These are phyloP conservation scores for Coemansia sp. DNA, from an alignment of 192 early-diverging fungal species.

Conservation along the genomic window DNA sequence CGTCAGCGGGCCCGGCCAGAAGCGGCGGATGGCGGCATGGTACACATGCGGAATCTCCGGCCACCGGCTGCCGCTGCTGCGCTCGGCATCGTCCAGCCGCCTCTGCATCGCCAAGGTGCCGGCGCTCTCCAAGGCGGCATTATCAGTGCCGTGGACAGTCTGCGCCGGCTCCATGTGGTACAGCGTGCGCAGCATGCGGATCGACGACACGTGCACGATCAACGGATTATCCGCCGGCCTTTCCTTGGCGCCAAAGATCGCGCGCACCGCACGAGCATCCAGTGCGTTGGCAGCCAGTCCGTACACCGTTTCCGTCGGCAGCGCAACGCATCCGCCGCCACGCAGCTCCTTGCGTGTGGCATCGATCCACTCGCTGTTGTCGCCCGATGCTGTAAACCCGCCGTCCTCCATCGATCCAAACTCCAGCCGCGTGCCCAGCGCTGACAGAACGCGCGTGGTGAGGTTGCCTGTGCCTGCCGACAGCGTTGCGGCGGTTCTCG, in stretches of 20 bases:
- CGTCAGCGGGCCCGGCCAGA: slow-evolving; percentile 96
- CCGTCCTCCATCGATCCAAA: slow-evolving; percentile 40
- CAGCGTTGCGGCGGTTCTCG: neutral
- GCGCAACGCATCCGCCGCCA: slow-evolving; percentile 69
- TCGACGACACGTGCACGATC: slow-evolving; percentile 92
- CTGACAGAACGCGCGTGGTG: slow-evolving; percentile 16
- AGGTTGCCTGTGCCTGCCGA: slow-evolving; percentile 5
- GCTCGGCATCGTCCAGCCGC: slow-evolving; percentile 17
- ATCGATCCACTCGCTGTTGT: slow-evolving; percentile 31
- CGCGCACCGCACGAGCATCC: slow-evolving; percentile 59
- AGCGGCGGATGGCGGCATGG: slow-evolving; percentile 59
- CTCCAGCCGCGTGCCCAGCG: slow-evolving; percentile 11
- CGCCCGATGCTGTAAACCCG: slow-evolving; percentile 11
- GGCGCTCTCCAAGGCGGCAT: slow-evolving; percentile 39
- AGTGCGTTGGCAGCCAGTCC: slow-evolving; percentile 92
- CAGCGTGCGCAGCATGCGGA: slow-evolving; percentile 81
- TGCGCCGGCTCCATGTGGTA: slow-evolving; percentile 50
- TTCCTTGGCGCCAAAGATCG: slow-evolving; percentile 85
- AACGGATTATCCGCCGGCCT: slow-evolving; percentile 95
- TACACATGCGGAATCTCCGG: slow-evolving; percentile 73
- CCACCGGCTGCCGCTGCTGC: slow-evolving; percentile 44
- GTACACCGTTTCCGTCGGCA: slow-evolving; percentile 99
- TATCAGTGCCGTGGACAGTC: slow-evolving; percentile 50
- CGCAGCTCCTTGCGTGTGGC: slow-evolving; percentile 61
- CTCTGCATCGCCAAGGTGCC: neutral